Percentiles rank a stretch among this genome's conserved stretches.
phyloP scores from a whole-genome alignment of 2,329 filamentous ascomycete genomes.

The Cercospora zeae-maydis region DNA sequence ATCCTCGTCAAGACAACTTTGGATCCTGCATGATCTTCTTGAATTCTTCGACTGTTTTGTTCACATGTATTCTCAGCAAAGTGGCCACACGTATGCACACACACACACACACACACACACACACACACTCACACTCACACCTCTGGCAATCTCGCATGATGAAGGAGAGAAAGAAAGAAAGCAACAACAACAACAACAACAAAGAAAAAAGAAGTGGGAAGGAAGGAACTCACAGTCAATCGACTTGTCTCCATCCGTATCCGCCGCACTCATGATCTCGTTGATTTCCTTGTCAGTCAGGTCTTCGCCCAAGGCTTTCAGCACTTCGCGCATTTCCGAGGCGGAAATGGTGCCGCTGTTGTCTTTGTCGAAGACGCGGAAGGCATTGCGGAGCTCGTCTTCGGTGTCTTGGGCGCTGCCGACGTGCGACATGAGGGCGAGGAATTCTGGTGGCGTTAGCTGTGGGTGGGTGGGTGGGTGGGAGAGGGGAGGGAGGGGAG shows the following conservation, averaged over 20 bases:
- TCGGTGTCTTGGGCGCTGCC: slow-evolving; percentile 15
- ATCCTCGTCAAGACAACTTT: slow-evolving; percentile 4
- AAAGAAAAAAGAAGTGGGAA: background rate
- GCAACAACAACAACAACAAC: too few relatives aligned
- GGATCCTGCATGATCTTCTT: slow-evolving; percentile 22
- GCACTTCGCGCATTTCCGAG: slow-evolving; percentile 18
- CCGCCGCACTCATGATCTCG: slow-evolving; percentile 20
- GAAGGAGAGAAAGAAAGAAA: too few relatives aligned
- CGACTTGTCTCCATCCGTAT: slow-evolving; percentile 19
- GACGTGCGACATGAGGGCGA: slow-evolving; percentile 20
- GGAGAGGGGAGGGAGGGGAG: too few relatives aligned
- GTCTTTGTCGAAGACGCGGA: slow-evolving; percentile 21
- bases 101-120: background rate
- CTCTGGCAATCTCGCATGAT: too few relatives aligned
- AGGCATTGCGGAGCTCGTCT: slow-evolving; percentile 18
- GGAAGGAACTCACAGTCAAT: slow-evolving; percentile 17
- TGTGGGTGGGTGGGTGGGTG: background rate
- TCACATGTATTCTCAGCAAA: background rate
- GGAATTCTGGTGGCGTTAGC: slow-evolving; percentile 11
- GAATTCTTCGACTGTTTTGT: slow-evolving; percentile 16
- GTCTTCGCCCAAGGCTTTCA: slow-evolving; percentile 20
- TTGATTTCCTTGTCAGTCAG: slow-evolving; percentile 19
- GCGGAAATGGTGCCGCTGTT: slow-evolving; percentile 18
- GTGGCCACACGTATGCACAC: too few relatives aligned
- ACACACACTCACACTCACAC: too few relatives aligned